Percentiles rank a stretch among this genome's conserved stretches.
Conservation (phyloP, 2,329 filamentous ascomycete species). For the Xylariaceae sp. region DNA sequence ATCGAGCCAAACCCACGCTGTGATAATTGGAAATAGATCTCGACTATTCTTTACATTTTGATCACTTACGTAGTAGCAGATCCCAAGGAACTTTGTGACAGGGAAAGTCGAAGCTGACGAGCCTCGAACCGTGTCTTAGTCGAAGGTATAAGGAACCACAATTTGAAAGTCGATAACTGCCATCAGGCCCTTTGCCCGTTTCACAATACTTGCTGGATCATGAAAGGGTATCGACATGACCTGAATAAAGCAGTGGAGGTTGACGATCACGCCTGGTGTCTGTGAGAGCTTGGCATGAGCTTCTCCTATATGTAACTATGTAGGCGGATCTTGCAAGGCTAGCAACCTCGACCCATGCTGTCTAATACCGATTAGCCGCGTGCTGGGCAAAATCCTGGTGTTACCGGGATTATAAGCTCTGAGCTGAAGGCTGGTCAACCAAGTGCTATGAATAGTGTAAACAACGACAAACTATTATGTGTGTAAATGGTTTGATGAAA, state of each 20-base stretch:
- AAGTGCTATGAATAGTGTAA: not conserved
- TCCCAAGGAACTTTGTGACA: not conserved
- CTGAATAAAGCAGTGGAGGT: conserved; percentile 2
- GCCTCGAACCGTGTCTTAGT: conserved; percentile 18
- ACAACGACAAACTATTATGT: not conserved
- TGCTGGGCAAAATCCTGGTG: not conserved
- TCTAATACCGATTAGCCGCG: conserved; percentile 2
- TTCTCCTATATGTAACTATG: too few relatives aligned
- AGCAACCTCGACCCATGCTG: conserved; percentile 4
- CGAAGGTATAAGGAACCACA: conserved; percentile 12
- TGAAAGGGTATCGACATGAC: conserved; percentile 7
- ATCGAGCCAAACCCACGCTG: conserved; percentile 10
- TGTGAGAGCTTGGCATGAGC: conserved; percentile 26
- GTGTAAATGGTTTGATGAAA: not conserved
- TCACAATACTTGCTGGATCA: conserved; percentile 16
- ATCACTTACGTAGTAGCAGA: not conserved
- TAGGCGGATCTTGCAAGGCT: conserved; percentile 4
- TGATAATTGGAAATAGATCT: conserved; percentile 18
- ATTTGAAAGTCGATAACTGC: conserved; percentile 10
- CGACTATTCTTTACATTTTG: conserved; percentile 18
- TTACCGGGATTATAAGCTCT: not conserved
- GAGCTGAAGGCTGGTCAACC: not conserved
- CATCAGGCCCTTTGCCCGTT: conserved; percentile 23
- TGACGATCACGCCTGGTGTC: conserved; percentile 19
- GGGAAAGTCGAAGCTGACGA: conserved; percentile 23